These are phyloP conservation scores for Apiospora phragmitis DNA, from an alignment of 2,329 filamentous ascomycete genomes.

Conservation along the genomic window DNA sequence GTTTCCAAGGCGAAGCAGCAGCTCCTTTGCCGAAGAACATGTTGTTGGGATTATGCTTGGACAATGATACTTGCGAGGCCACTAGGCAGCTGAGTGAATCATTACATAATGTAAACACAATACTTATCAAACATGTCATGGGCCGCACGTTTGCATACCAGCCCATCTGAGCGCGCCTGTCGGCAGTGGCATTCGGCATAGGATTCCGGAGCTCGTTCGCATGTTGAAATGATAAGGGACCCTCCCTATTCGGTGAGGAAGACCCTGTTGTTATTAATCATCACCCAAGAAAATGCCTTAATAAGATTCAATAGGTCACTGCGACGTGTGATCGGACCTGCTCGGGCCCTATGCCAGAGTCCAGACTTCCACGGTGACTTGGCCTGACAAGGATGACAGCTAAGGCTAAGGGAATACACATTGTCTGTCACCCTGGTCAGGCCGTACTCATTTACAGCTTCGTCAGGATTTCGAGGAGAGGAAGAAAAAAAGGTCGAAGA, in stretches of 20 bases:
- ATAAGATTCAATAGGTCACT: conserved; percentile 1
- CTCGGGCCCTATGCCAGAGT: neutral
- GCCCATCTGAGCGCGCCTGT: neutral
- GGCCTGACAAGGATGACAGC: neutral
- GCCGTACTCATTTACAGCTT: neutral
- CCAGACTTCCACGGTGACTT: neutral
- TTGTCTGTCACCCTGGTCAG: neutral
- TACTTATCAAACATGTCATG: neutral
- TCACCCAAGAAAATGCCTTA: neutral
- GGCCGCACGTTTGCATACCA: neutral
- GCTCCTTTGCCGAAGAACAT: neutral
- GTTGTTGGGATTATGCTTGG: neutral
- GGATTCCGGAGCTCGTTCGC: neutral
- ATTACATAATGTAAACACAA: neutral
- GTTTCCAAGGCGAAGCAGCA: neutral
- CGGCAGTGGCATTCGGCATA: neutral
- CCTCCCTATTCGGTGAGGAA: neutral
- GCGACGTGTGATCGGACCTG: neutral
- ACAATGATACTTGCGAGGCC: no score
- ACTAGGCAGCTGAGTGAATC: neutral
- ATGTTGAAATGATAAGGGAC: neutral
- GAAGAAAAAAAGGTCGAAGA: neutral
- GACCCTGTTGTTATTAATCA: neutral
- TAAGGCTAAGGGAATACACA: neutral
- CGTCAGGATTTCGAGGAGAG: neutral